These are phyloP conservation scores for Ascochyta fabae DNA, from an alignment of 2,329 filamentous ascomycete species.

Conservation along the genomic window DNA sequence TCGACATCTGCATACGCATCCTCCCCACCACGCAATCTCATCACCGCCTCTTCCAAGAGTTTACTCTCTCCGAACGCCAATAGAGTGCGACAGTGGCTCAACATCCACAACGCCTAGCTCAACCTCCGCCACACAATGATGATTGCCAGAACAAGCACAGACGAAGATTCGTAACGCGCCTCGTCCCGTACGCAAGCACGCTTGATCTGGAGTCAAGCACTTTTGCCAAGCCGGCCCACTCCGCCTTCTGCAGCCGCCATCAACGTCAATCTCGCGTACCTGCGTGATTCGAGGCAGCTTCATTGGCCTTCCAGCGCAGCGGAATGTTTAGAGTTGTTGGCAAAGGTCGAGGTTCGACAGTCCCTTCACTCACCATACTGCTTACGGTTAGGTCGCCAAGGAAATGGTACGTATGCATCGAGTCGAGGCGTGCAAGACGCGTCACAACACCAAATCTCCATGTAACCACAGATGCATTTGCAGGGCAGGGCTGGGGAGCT, in stretches of 20 bases:
- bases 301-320: background rate
- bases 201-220: slow-evolving; percentile 10
- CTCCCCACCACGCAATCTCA: background rate
- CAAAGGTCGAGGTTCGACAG: background rate
- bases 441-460: slow-evolving; percentile 13
- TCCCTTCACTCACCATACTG: slow-evolving; percentile 8
- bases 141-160: background rate
- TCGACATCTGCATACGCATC: background rate
- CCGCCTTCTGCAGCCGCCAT: slow-evolving; percentile 7
- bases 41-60: background rate
- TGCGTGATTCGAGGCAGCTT: background rate
- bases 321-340: background rate
- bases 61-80: background rate
- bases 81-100: background rate
- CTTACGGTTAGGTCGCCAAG: slow-evolving; percentile 4
- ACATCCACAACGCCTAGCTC: background rate
- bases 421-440: slow-evolving; percentile 2
- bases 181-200: slow-evolving; percentile 19
- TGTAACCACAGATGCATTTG: background rate
- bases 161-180: slow-evolving; percentile 8
- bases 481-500: background rate
- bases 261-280: background rate
- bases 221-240: slow-evolving; percentile 9
- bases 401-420: background rate
- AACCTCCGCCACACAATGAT: background rate